Base-by-base conservation (phyloP, 2,329 filamentous ascomycete species). In the Orbilia blumenaviensis region DNA sequence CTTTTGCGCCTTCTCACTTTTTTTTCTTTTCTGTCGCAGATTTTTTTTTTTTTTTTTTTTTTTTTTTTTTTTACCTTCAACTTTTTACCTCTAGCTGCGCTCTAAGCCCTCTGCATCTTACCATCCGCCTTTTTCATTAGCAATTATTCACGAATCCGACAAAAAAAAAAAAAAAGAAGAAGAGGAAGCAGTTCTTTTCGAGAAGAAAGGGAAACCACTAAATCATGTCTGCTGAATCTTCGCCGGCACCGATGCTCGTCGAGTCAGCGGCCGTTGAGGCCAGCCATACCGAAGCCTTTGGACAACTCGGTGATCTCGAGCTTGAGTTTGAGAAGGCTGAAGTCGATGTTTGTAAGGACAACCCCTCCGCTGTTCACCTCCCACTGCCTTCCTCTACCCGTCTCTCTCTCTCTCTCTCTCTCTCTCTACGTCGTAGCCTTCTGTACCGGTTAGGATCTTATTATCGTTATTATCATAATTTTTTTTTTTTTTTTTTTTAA, bases 321-420 rank as follows among this genome's bases (percentile, higher is more conserved):
- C 87, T 89, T 79, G 91, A 96, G 78, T 96, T 97, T 81, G 90
- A 94, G 75, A 89, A 94, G 80, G 89, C 89, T 36, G 93, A 97
- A 84, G 86, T 90, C 36, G 90, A 96, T 82, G 90, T 95, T 81
- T 87, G 93, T 96, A 86, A 82, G 90, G 87, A 66, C 56, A n/a
- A n/a, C n/a, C n/a, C n/a, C n/a, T n/a, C n/a, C n/a, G n/a, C n/a
- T n/a, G n/a, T n/a, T n/a, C n/a, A n/a, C n/a, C n/a, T n/a, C n/a
- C n/a, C n/a, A n/a, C n/a, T n/a, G n/a, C n/a, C n/a, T n/a, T n/a
- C n/a, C n/a, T n/a, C n/a, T n/a, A n/a, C n/a, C 14, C 9, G 29
- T 42, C 42, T 50, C 21, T 80, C 75, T 54, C 29, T 9, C 18
- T 42, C 60, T 29, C 12, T 18, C 38, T 16, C 9, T 50, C 58